These are phyloP conservation scores for Bremia lactucae DNA, from an alignment of 352 stramenopile species.

Conservation along the genomic window DNA sequence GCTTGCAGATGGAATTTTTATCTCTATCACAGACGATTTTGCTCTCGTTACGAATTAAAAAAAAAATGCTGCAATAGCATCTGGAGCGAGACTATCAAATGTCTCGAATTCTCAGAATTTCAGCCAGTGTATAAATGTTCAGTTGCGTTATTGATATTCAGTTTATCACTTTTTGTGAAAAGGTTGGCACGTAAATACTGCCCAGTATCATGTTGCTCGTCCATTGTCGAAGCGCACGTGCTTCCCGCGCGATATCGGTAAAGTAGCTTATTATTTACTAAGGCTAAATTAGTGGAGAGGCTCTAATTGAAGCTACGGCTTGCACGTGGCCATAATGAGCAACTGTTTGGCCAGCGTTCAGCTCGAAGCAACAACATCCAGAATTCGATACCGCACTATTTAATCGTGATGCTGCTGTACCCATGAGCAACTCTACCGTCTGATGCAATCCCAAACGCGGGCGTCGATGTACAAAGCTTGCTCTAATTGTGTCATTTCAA, in stretches of 20 bases:
- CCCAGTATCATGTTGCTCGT: no score
- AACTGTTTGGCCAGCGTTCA: background rate
- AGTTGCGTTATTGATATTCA: no score
- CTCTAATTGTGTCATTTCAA: no score
- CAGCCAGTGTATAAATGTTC: no score
- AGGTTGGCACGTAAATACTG: no score
- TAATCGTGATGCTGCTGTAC: background rate
- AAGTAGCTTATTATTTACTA: slow-evolving; percentile 2
- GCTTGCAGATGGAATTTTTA: no score
- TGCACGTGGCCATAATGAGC: slow-evolving; percentile 1
- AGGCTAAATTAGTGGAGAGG: slow-evolving; percentile 3
- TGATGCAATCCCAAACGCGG: background rate
- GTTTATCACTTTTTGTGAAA: no score
- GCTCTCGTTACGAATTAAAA: no score
- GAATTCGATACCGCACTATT: background rate
- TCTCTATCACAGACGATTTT: no score
- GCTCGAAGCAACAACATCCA: slow-evolving; percentile 1
- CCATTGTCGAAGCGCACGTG: slow-evolving; percentile 10
- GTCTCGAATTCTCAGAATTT: no score
- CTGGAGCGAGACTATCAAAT: no score
- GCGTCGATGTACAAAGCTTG: slow-evolving; percentile 2
- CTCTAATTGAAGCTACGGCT: slow-evolving; percentile 3
- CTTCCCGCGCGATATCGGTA: slow-evolving; percentile 7
- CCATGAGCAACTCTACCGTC: background rate
- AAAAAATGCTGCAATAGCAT: no score